A percentile compares a stretch with the other conserved stretches of the same genome.
Evolutionary conservation across 179 eudicot species (phyloP).

Genomic region (Gypsophila paniculata): DNA sequence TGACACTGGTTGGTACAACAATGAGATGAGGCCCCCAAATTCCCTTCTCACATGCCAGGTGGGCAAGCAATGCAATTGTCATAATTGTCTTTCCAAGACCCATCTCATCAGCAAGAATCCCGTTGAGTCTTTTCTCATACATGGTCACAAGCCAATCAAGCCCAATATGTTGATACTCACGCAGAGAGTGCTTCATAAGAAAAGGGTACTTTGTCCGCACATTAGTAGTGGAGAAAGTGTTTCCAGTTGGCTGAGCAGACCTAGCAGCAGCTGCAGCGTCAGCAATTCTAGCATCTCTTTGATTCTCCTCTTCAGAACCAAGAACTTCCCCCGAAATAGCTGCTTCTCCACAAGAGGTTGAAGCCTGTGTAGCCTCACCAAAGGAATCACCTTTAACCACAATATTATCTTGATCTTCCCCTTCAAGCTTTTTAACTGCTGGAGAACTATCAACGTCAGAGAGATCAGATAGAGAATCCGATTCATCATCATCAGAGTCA

Average conservation of each 20-base stretch:
- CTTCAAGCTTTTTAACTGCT: slow-evolving; percentile 30
- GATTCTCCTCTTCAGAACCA: slow-evolving; percentile 47
- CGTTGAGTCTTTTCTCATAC: slow-evolving; percentile 98
- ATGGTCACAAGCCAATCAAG: slow-evolving; percentile 99
- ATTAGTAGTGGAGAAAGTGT: slow-evolving; percentile 88
- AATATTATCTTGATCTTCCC: slow-evolving; percentile 27
- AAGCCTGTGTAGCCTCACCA: slow-evolving; percentile 31
- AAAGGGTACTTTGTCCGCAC: slow-evolving; percentile 93
- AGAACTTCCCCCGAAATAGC: slow-evolving; percentile 30
- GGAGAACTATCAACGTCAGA: slow-evolving; percentile 47
- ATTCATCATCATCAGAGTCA: slow-evolving; percentile 43
- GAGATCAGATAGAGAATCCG: slow-evolving; percentile 45
- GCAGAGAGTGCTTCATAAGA: slow-evolving; percentile 88
- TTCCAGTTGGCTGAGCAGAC: slow-evolving; percentile 98
- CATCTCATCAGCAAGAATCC: slow-evolving; percentile 99
- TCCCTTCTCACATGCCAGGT: slow-evolving; percentile 95
- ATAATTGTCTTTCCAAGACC: slow-evolving; percentile 98
- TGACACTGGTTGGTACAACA: slow-evolving; percentile 99
- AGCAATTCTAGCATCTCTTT: slow-evolving; percentile 71
- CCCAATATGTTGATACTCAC: slow-evolving; percentile 99
- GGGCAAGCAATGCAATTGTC: slow-evolving; percentile 98
- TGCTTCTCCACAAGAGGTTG: slow-evolving; percentile 35
- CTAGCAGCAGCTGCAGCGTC: slow-evolving; percentile 99
- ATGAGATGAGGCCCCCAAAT: slow-evolving; percentile 99
- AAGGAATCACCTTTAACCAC: slow-evolving; percentile 36